Evolutionary conservation across 352 stramenopile genomes (phyloP).

Genomic region (Thalassiosira hispida): DNA sequence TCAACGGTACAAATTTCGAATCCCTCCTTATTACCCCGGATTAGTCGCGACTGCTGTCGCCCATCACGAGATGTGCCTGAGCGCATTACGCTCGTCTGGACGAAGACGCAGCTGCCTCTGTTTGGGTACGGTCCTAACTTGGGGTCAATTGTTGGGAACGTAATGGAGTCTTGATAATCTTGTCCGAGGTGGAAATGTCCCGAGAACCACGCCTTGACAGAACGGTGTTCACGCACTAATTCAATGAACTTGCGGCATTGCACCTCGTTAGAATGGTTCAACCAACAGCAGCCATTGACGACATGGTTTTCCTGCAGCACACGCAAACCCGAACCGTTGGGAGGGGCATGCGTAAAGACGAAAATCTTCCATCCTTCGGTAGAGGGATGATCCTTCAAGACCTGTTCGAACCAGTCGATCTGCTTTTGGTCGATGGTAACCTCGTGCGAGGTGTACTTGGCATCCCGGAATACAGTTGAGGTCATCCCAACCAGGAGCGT

Average conservation of each 20-base stretch:
- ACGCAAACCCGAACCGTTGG: constrained; percentile 82
- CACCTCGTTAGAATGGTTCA: constrained; percentile 86
- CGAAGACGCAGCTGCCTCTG: constrained; percentile 78
- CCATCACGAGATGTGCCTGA: constrained; percentile 79
- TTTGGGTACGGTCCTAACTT: constrained; percentile 77
- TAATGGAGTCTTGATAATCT: constrained; percentile 83
- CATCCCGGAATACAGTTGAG: constrained; percentile 84
- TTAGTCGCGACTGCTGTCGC: constrained; percentile 82
- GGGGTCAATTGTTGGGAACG: constrained; percentile 73
- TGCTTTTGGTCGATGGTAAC: constrained; percentile 86
- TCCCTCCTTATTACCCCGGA: constrained; percentile 81
- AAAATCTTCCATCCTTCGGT: constrained; percentile 87
- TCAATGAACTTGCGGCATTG: constrained; percentile 82
- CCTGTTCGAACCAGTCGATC: constrained; percentile 86
- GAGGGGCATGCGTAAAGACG: constrained; percentile 88
- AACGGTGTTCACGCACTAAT: constrained; percentile 79
- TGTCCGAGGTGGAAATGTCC: constrained; percentile 89
- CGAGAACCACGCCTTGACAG: constrained; percentile 87
- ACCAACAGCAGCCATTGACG: constrained; percentile 87
- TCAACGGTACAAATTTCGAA: constrained; percentile 87
- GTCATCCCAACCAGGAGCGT: constrained; percentile 85
- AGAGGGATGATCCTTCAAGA: constrained; percentile 70
- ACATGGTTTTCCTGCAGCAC: constrained; percentile 86
- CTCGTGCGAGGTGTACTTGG: constrained; percentile 85
- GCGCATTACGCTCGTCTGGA: constrained; percentile 85